A percentile compares a stretch with the other conserved stretches of the same genome.
Evolutionary conservation across 148 eudicot genomes (phyloP).

Genomic region (Nyssa sinensis): DNA sequence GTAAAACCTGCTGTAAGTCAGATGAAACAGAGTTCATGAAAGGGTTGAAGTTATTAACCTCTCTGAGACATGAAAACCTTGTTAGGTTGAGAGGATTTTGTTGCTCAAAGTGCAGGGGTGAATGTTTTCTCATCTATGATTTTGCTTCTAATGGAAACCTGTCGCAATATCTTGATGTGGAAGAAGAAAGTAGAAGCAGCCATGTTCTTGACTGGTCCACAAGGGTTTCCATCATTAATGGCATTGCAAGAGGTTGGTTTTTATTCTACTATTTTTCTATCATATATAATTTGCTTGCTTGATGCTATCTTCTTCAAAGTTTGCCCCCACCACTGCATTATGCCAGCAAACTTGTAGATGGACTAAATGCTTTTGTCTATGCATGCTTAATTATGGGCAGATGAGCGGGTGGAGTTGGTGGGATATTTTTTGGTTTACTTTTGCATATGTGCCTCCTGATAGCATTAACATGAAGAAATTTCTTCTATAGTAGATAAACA

Average conservation of each 20-base stretch:
- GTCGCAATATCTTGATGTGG: slow-evolving; percentile 57
- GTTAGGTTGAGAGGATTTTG: slow-evolving; percentile 78
- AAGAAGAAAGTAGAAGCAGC: slow-evolving; percentile 32
- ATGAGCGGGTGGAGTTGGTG: background rate
- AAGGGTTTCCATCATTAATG: slow-evolving; percentile 71
- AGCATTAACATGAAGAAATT: too few species aligned
- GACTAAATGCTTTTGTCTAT: background rate
- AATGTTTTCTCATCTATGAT: slow-evolving; percentile 81
- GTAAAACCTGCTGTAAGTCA: slow-evolving; percentile 65
- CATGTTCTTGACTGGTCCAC: slow-evolving; percentile 70
- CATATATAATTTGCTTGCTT: background rate
- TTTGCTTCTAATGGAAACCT: slow-evolving; percentile 71
- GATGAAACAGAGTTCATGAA: slow-evolving; percentile 80
- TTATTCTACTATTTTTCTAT: background rate
- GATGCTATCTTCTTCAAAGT: background rate
- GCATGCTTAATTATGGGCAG: background rate
- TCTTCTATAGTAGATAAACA: too few species aligned
- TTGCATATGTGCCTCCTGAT: too few species aligned
- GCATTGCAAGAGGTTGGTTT: slow-evolving; percentile 85
- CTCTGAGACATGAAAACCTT: slow-evolving; percentile 74
- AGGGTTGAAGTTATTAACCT: slow-evolving; percentile 68
- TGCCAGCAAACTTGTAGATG: background rate
- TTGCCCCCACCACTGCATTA: background rate
- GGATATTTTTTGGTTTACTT: too few species aligned
- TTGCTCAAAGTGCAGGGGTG: slow-evolving; percentile 88